These are phyloP conservation scores for Trametes meyenii DNA, from an alignment of 768 basidiomycete genomes.

Conservation along the genomic window DNA sequence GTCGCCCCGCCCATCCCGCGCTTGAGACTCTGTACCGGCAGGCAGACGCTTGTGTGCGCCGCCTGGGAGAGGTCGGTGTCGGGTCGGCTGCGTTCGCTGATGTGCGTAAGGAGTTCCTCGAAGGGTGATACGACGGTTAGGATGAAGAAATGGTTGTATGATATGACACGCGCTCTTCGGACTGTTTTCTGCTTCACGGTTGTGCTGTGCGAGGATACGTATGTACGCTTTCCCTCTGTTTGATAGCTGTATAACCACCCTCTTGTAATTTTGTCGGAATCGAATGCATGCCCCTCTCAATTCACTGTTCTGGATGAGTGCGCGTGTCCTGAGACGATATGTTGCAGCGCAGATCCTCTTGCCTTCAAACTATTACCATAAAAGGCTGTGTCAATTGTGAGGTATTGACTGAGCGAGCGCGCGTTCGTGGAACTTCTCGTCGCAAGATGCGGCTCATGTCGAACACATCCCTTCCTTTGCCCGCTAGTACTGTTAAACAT, in stretches of 20 bases:
- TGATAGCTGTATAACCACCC: constrained; percentile 3
- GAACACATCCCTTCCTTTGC: neutral
- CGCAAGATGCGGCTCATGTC: too few relatives aligned
- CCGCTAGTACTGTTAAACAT: neutral
- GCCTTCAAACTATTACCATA: neutral
- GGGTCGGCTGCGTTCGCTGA: constrained; percentile 85
- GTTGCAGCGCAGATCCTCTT: too few relatives aligned
- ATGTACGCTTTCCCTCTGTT: neutral
- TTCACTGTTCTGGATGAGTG: neutral
- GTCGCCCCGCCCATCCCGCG: constrained; percentile 67
- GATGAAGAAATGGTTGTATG: neutral
- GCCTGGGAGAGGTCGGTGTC: constrained; percentile 71
- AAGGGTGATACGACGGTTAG: constrained; percentile 32
- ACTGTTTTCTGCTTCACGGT: constrained; percentile 3
- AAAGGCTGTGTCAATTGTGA: constrained; percentile 4
- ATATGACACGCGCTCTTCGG: constrained; percentile 3
- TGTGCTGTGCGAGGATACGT: neutral
- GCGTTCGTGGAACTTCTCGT: constrained; percentile 9
- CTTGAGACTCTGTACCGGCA: constrained; percentile 82
- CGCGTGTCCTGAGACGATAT: neutral
- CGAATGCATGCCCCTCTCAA: neutral
- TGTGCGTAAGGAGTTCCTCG: constrained; percentile 72
- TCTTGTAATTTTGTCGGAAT: neutral
- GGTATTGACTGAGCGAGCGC: constrained; percentile 14
- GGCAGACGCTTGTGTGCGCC: constrained; percentile 64